Evolutionary conservation across 2,329 filamentous ascomycete genomes (phyloP).

Genomic region (Apiospora kogelbergensis): DNA sequence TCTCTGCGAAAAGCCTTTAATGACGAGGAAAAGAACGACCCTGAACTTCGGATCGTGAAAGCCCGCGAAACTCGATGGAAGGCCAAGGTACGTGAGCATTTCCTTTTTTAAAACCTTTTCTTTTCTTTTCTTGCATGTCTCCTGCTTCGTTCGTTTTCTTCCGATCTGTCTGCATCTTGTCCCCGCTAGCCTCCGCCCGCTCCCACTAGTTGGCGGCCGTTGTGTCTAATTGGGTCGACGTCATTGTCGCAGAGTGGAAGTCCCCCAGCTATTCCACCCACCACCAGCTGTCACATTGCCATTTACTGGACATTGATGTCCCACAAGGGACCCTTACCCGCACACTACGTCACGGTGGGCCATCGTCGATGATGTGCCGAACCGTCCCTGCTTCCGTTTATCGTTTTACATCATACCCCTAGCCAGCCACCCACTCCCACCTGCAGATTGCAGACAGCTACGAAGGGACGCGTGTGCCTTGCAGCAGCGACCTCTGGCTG

Average conservation of each 20-base stretch:
- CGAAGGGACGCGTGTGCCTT: constrained; percentile 1
- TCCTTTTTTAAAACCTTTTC: neutral
- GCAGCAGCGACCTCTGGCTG: neutral
- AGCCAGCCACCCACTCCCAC: neutral
- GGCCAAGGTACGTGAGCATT: neutral
- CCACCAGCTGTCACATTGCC: neutral
- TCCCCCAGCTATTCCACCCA: no score
- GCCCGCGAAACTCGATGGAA: neutral
- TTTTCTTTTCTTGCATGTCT: neutral
- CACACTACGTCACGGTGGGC: neutral
- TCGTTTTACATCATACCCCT: neutral
- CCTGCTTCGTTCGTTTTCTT: neutral
- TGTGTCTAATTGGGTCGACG: neutral
- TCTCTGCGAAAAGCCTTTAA: neutral
- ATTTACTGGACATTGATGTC: neutral
- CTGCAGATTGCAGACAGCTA: neutral
- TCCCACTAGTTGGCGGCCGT: neutral
- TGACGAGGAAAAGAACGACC: neutral
- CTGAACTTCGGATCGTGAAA: neutral
- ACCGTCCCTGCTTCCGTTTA: neutral
- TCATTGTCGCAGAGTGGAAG: neutral
- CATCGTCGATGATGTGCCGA: neutral
- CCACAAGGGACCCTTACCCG: neutral
- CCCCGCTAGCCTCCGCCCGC: neutral
- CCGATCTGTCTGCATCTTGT: neutral